These are phyloP conservation scores for Fusarium pseudocircinatum DNA, from an alignment of 2,329 filamentous ascomycete genomes.

Conservation along the genomic window DNA sequence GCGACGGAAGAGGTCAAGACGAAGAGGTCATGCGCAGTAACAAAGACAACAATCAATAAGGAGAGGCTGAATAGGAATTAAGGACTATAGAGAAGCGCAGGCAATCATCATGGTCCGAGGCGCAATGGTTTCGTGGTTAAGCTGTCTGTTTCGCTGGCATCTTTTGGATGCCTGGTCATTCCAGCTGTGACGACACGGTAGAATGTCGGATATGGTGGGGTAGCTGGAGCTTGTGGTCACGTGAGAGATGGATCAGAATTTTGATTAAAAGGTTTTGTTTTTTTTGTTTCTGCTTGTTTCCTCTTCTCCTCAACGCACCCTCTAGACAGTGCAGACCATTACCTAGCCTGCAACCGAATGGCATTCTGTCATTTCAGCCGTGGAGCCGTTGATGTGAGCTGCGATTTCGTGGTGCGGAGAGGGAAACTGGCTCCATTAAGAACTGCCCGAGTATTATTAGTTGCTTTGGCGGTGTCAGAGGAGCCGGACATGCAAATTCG, in stretches of 20 bases:
- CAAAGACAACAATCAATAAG: background rate
- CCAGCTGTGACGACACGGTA: slow-evolving; percentile 34
- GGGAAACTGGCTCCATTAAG: slow-evolving; percentile 64
- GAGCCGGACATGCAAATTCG: slow-evolving; percentile 46
- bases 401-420: slow-evolving; percentile 70
- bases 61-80: slow-evolving; percentile 21
- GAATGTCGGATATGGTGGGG: slow-evolving; percentile 41
- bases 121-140: slow-evolving; percentile 21
- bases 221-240: slow-evolving; percentile 29
- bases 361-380: slow-evolving; percentile 74
- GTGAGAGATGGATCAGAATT: slow-evolving; percentile 12
- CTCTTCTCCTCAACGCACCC: slow-evolving; percentile 71
- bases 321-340: slow-evolving; percentile 88
- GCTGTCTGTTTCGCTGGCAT: slow-evolving; percentile 42
- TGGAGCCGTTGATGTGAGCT: slow-evolving; percentile 69
- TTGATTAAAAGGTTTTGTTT: slow-evolving; percentile 11
- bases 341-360: slow-evolving; percentile 65
- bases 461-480: slow-evolving; percentile 56
- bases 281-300: background rate
- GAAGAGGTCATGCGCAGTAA: slow-evolving; percentile 28
- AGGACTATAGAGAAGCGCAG: slow-evolving; percentile 36
- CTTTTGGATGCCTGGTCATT: slow-evolving; percentile 38
- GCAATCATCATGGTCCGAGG: slow-evolving; percentile 39
- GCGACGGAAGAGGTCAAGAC: slow-evolving; percentile 24
- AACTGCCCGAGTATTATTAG: slow-evolving; percentile 61